phyloP scores from a whole-genome alignment of 2,329 filamentous ascomycete species.

The Aspergillus hiratsukae region DNA sequence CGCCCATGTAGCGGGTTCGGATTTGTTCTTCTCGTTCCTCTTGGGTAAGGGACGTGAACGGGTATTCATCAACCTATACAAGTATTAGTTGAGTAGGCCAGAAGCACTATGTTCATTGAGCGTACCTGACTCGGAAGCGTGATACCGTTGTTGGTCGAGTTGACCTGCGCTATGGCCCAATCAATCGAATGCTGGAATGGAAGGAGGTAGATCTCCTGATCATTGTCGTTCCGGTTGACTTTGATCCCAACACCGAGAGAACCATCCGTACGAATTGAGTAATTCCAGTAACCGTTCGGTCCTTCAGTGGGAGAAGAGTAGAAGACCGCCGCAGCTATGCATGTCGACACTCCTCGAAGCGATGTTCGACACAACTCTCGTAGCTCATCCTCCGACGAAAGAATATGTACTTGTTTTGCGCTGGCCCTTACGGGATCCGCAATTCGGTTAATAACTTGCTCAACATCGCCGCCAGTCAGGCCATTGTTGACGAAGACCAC shows the following conservation, averaged over 20 bases:
- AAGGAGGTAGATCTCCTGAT: conserved; percentile 70
- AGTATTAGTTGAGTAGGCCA: conserved; percentile 5
- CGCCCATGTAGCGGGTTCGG: conserved; percentile 64
- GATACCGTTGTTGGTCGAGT: conserved; percentile 39
- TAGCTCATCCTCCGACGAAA: conserved; percentile 56
- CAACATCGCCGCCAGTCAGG: conserved; percentile 63
- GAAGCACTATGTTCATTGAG: neutral
- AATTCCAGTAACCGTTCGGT: conserved; percentile 68
- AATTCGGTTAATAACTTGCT: conserved; percentile 63
- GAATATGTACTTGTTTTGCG: conserved; percentile 45
- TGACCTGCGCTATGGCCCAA: conserved; percentile 59
- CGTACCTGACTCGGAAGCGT: conserved; percentile 37
- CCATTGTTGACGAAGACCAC: conserved; percentile 78
- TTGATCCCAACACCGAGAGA: conserved; percentile 63
- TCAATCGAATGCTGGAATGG: conserved; percentile 79
- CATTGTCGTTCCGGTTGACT: conserved; percentile 62
- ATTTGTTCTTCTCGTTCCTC: conserved; percentile 64
- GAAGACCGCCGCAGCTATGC: conserved; percentile 72
- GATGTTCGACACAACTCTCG: conserved; percentile 59
- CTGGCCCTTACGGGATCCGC: conserved; percentile 52
- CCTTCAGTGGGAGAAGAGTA: conserved; percentile 71
- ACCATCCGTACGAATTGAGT: conserved; percentile 74
- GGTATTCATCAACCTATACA: conserved; percentile 56
- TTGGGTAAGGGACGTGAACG: conserved; percentile 68
- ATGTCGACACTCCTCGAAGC: conserved; percentile 63